Base-by-base conservation (phyloP, 352 stramenopile genomes). In the Phytophthora podocarpi region DNA sequence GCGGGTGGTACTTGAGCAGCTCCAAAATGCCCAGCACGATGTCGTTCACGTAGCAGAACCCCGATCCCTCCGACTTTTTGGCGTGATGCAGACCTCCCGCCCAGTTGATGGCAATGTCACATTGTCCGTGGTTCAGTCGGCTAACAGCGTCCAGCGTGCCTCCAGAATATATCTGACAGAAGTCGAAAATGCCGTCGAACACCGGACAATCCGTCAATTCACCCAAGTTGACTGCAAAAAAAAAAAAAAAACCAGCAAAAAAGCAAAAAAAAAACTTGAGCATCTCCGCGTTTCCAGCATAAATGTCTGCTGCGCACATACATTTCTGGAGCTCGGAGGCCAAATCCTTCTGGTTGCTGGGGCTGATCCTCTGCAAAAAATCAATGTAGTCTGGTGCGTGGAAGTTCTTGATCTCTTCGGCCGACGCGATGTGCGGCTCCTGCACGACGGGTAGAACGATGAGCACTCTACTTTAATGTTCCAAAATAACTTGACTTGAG, bases 141-240 rank as follows among this genome's bases (percentile, higher is more conserved):
- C 97, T 87, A n/a, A 98, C 98, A 23, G 95, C 97, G 68, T 99
- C 98, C 15, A 99, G 64, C 3, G 91, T 98, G 11, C 91, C 97
- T 26, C 97, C 97, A 1, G 97, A 95, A 65, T 99, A 99, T 27
- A 99, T 88, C 54, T 97, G 91, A 55, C 95, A 99, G 72, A 99
- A 99, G 67, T 99, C 94, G 68, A 98, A 99, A 16, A 99, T 84
- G 27, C 97, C 97, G 74, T 99, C 97, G 70, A 99, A 99, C 10
- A 99, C 91, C 0, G 98, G 98, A 77, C 97, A 99, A 78, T 99
- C 98, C 7, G 94, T 98, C 35, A 93, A 86, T 62, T 99, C 97
- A 7, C 97, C 97, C 23, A 98, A 82, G 71, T 98, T 98, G 78
- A 98, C 98, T 96, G 52, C 15, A 28, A 73, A 37, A 16, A 10